A percentile compares a stretch with the other conserved stretches of the same genome.
Conservation (phyloP, 164 flowering plant genomes). For the Hamamelis virginiana region DNA sequence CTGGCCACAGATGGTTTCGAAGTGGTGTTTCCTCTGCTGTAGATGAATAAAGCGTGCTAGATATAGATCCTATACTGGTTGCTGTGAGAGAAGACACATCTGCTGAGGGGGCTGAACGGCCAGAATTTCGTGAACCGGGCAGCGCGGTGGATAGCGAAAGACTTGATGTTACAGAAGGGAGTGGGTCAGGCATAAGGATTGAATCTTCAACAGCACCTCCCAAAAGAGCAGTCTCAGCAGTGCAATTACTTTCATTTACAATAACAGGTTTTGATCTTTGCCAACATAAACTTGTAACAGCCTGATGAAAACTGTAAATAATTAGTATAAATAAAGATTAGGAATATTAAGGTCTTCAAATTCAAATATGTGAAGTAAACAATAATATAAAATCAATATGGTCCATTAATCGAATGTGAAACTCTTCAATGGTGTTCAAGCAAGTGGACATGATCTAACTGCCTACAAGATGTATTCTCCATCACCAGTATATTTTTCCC, state of each 20-base stretch:
- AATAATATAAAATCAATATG: not conserved
- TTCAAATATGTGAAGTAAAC: not conserved
- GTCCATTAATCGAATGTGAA: not conserved
- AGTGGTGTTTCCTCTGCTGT: slow-evolving; percentile 74
- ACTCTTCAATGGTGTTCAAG: not conserved
- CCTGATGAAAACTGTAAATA: slow-evolving; percentile 40
- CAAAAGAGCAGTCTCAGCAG: slow-evolving; percentile 78
- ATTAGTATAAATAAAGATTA: slow-evolving; percentile 19
- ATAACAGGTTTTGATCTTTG: slow-evolving; percentile 86
- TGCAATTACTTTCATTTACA: slow-evolving; percentile 74
- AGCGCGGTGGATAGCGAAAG: slow-evolving; percentile 39
- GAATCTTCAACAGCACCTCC: slow-evolving; percentile 91
- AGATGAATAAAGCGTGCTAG: slow-evolving; percentile 37
- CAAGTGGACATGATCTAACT: not conserved
- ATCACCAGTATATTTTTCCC: not conserved
- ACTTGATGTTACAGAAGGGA: slow-evolving; percentile 68
- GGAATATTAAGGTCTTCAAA: not conserved
- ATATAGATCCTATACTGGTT: slow-evolving; percentile 34
- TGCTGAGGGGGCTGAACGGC: slow-evolving; percentile 36
- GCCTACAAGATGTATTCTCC: not conserved
- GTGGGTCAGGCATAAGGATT: slow-evolving; percentile 97
- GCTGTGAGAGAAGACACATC: slow-evolving; percentile 48
- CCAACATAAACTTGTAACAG: slow-evolving; percentile 95
- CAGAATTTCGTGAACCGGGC: slow-evolving; percentile 47
- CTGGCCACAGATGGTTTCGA: slow-evolving; percentile 53